These are phyloP conservation scores for Venturia nashicola DNA, from an alignment of 2,329 filamentous ascomycete genomes.

Conservation along the genomic window DNA sequence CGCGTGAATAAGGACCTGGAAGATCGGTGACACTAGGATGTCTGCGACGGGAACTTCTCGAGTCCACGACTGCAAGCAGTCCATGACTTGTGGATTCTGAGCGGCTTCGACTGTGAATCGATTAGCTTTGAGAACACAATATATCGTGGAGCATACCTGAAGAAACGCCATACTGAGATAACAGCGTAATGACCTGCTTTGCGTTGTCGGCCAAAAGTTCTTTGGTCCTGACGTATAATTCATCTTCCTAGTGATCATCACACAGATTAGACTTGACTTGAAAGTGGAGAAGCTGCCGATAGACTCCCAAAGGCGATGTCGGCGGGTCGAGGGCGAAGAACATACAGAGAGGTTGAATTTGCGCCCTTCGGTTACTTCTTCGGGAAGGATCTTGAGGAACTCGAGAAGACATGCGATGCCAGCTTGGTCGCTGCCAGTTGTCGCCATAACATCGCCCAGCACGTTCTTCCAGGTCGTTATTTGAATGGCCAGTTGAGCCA, in stretches of 20 bases:
- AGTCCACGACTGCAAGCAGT: constrained; percentile 95
- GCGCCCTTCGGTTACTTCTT: constrained; percentile 97
- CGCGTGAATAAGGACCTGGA: constrained; percentile 69
- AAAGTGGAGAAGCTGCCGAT: not conserved
- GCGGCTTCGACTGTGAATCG: constrained; percentile 53
- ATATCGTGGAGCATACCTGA: constrained; percentile 51
- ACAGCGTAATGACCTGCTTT: constrained; percentile 69
- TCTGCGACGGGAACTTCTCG: constrained; percentile 77
- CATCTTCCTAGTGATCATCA: constrained; percentile 66
- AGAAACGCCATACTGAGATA: constrained; percentile 84
- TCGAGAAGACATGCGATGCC: constrained; percentile 84
- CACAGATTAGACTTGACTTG: constrained; percentile 25
- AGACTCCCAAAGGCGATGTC: constrained; percentile 10
- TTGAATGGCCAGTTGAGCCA: constrained; percentile 90
- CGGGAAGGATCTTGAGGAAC: constrained; percentile 90
- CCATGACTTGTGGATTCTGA: constrained; percentile 79
- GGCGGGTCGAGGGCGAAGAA: constrained; percentile 33
- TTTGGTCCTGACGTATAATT: constrained; percentile 71
- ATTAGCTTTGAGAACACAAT: not conserved
- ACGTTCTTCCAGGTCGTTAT: constrained; percentile 96
- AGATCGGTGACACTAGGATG: constrained; percentile 73
- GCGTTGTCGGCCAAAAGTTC: constrained; percentile 89
- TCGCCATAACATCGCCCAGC: constrained; percentile 64
- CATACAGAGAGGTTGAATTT: constrained; percentile 99
- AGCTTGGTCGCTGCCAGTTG: constrained; percentile 62